Percentiles rank a stretch among this genome's conserved stretches.
Evolutionary conservation across 768 basidiomycete species (phyloP).

Genomic region (Phylloporus rhodoxanthus): DNA sequence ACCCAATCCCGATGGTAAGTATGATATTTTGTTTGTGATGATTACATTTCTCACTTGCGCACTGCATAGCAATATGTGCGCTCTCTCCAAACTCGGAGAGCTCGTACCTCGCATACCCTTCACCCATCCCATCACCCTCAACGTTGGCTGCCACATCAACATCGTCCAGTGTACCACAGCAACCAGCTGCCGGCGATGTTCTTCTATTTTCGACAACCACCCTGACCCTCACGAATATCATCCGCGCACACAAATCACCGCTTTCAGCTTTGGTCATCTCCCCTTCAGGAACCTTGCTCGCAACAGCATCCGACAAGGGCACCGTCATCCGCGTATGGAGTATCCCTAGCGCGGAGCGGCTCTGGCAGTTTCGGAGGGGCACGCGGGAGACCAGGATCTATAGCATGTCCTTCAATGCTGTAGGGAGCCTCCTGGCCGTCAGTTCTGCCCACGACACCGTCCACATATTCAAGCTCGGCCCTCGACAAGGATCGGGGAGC

Average conservation of each 20-base stretch:
- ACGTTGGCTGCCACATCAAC: slow-evolving; percentile 42
- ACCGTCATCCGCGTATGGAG: slow-evolving; percentile 96
- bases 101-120: slow-evolving; percentile 94
- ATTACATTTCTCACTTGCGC: slow-evolving; percentile 1
- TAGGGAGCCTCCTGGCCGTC: slow-evolving; percentile 80
- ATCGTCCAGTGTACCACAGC: slow-evolving; percentile 37
- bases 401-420: slow-evolving; percentile 78
- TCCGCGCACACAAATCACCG: slow-evolving; percentile 94
- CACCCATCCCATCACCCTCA: slow-evolving; percentile 81
- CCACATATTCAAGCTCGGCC: slow-evolving; percentile 86
- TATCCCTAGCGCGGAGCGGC: slow-evolving; percentile 84
- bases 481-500: slow-evolving; percentile 25
- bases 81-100: slow-evolving; percentile 90
- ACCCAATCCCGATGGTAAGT: slow-evolving; percentile 85
- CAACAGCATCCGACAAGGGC: slow-evolving; percentile 90
- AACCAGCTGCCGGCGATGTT: slow-evolving; percentile 68
- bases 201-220: slow-evolving; percentile 91
- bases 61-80: slow-evolving; percentile 78
- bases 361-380: slow-evolving; percentile 93
- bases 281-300: slow-evolving; percentile 80
- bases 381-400: slow-evolving; percentile 83
- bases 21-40: neutral
- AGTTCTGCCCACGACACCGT: slow-evolving; percentile 92
- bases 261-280: slow-evolving; percentile 86
- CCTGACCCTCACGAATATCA: slow-evolving; percentile 88